These are phyloP conservation scores for Mortierella claussenii DNA, from an alignment of 192 early-diverging fungal genomes.

Conservation along the genomic window DNA sequence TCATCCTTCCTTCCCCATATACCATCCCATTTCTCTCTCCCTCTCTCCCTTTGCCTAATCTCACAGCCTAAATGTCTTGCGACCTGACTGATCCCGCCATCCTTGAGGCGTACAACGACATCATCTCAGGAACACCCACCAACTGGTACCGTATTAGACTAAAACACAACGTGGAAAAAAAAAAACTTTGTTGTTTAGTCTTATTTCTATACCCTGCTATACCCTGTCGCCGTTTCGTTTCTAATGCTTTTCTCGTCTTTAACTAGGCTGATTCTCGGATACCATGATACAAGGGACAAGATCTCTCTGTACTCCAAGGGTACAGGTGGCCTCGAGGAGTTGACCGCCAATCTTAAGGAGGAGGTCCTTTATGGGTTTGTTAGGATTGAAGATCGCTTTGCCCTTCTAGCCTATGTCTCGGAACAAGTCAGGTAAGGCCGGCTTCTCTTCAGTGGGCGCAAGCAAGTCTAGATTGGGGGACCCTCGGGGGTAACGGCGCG, in stretches of 20 bases:
- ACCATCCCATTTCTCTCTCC: neutral
- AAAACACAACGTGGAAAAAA: no score
- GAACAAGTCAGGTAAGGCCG: constrained; percentile 73
- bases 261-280: constrained; percentile 69
- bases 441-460: no score
- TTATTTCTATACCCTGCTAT: neutral
- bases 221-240: neutral
- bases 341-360: constrained; percentile 62
- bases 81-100: constrained; percentile 71
- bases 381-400: constrained; percentile 66
- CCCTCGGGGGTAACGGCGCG: no score
- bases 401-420: constrained; percentile 67
- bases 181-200: neutral
- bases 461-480: no score
- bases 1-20: neutral
- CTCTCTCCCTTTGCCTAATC: neutral
- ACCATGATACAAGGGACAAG: constrained; percentile 71
- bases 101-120: constrained; percentile 65
- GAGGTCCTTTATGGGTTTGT: constrained; percentile 71
- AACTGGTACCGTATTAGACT: constrained; percentile 68
- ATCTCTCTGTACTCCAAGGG: constrained; percentile 70
- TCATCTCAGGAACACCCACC: constrained; percentile 61
- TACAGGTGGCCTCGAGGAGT: constrained; percentile 62
- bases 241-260: neutral
- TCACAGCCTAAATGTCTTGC: constrained; percentile 67